Evolutionary conservation across 176 grass and related monocot species (phyloP).

Genomic region (Oryza nivara): DNA sequence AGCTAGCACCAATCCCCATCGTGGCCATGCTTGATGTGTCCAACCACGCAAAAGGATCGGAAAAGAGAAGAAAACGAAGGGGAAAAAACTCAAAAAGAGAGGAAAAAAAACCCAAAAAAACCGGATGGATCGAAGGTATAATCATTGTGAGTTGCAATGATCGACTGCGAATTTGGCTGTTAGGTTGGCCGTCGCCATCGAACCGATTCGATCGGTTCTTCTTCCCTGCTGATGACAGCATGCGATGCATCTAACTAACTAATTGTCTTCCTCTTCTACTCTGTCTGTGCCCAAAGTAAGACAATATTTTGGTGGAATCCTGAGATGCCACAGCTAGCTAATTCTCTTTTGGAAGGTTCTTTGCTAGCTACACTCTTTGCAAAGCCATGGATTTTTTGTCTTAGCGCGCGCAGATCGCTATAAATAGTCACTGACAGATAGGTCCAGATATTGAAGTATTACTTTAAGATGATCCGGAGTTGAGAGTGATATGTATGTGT

Average conservation of each 20-base stretch:
- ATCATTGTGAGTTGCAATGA: slow-evolving; percentile 44
- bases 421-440: background rate
- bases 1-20: slow-evolving; percentile 29
- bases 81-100: no score
- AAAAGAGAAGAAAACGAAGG: background rate
- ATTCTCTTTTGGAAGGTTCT: slow-evolving; percentile 2
- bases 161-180: slow-evolving; percentile 32
- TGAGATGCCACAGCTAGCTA: slow-evolving; percentile 49
- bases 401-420: background rate
- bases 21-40: slow-evolving; percentile 6
- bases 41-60: background rate
- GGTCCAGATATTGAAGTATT: no score
- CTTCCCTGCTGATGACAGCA: background rate
- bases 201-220: slow-evolving; percentile 36
- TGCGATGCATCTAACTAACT: slow-evolving; percentile 15
- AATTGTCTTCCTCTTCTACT: background rate
- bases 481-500: background rate
- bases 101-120: background rate
- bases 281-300: slow-evolving; percentile 14
- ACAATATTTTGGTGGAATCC: slow-evolving; percentile 42
- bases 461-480: accelerated
- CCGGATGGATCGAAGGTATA: background rate
- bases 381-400: background rate
- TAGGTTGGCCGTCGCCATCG: slow-evolving; percentile 51
- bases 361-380: background rate